Conservation (phyloP, 2,329 filamentous ascomycete species). For the Alternaria tenuissima region DNA sequence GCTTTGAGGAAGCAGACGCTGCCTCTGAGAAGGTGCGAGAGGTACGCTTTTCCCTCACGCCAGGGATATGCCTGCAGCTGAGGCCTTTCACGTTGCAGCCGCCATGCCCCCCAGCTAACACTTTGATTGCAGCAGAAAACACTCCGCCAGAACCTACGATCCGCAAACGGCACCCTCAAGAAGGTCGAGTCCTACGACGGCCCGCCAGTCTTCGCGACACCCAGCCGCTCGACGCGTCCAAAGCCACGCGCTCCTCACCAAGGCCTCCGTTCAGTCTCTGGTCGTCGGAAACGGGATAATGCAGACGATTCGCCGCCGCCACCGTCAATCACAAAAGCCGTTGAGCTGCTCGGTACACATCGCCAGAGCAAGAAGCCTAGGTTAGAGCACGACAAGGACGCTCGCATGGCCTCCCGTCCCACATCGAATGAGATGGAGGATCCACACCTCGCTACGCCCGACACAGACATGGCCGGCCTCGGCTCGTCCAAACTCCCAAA, state of each 20-base stretch:
- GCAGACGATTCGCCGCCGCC: slow-evolving; percentile 56
- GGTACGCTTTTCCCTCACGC: slow-evolving; percentile 52
- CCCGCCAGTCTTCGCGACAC: slow-evolving; percentile 52
- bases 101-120: slow-evolving; percentile 31
- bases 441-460: slow-evolving; percentile 47
- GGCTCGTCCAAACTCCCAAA: slow-evolving; percentile 34
- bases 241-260: slow-evolving; percentile 29
- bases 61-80: slow-evolving; percentile 28
- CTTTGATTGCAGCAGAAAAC: slow-evolving; percentile 52
- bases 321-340: slow-evolving; percentile 63
- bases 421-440: slow-evolving; percentile 48
- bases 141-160: slow-evolving; percentile 54
- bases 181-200: slow-evolving; percentile 51
- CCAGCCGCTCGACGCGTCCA: slow-evolving; percentile 49
- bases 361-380: slow-evolving; percentile 62
- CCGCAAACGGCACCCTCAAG: slow-evolving; percentile 58
- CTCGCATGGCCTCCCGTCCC: slow-evolving; percentile 27
- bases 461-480: slow-evolving; percentile 44
- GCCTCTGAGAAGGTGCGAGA: slow-evolving; percentile 61
- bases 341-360: slow-evolving; percentile 58
- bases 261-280: slow-evolving; percentile 37
- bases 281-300: slow-evolving; percentile 54
- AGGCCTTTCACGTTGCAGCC: slow-evolving; percentile 29
- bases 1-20: slow-evolving; percentile 70
- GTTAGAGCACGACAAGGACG: slow-evolving; percentile 34